These are phyloP conservation scores for Cyberlindnera mycetangii DNA, from an alignment of 805 yeast species.

Conservation along the genomic window DNA sequence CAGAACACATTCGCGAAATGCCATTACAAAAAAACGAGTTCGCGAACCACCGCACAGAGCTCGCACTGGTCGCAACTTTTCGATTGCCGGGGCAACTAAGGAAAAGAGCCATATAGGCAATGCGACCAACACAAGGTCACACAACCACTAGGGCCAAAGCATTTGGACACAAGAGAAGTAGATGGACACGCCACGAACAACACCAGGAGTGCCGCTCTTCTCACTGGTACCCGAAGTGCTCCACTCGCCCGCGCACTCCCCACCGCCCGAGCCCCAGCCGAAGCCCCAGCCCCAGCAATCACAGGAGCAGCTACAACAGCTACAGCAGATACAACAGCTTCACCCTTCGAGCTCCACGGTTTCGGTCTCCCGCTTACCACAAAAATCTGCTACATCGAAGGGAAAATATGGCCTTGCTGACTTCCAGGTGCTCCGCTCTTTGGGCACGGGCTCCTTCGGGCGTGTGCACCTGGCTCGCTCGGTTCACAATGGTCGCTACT, in stretches of 20 bases:
- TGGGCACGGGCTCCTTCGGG: conserved; percentile 96
- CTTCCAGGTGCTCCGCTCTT: conserved; percentile 79
- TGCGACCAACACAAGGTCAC: not conserved
- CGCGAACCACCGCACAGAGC: not conserved
- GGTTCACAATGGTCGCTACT: conserved; percentile 85
- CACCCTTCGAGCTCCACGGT: conserved; percentile 9
- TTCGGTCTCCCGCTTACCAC: conserved; percentile 26
- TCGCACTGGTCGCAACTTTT: not conserved
- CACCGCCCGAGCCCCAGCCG: conserved; percentile 3
- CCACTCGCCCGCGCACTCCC: conserved; percentile 10
- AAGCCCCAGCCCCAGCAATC: conserved; percentile 1
- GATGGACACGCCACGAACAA: conserved; percentile 9
- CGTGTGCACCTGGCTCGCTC: conserved; percentile 87
- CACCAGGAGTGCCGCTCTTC: conserved; percentile 11
- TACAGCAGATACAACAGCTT: conserved; percentile 2
- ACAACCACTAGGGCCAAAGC: not conserved
- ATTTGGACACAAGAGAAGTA: not conserved
- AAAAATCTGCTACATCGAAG: conserved; percentile 28
- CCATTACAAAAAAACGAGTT: not conserved
- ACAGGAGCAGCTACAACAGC: not conserved
- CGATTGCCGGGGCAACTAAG: not conserved
- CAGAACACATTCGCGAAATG: no score
- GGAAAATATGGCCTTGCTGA: conserved; percentile 83
- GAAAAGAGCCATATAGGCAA: not conserved
- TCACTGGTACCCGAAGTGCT: conserved; percentile 14